These are phyloP conservation scores for Phaeodactylum tricornutum DNA, from an alignment of 108 stramenopile genomes.

Conservation along the genomic window DNA sequence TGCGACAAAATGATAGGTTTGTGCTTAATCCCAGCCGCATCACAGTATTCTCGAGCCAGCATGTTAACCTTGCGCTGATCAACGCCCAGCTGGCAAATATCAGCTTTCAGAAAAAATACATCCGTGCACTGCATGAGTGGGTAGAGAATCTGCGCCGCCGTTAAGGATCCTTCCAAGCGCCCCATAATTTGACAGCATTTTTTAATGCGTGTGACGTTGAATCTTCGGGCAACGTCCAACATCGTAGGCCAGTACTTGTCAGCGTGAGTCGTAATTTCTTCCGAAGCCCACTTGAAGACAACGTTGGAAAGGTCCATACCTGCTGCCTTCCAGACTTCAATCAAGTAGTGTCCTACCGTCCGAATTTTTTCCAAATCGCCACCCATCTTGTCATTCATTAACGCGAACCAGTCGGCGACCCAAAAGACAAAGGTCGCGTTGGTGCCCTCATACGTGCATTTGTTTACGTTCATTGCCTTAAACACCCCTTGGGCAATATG, in stretches of 20 bases:
- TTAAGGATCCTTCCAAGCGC: slow-evolving; percentile 85
- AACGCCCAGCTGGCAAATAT: slow-evolving; percentile 98
- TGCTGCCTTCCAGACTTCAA: slow-evolving; percentile 99
- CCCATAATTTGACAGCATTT: slow-evolving; percentile 99
- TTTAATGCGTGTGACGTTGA: slow-evolving; percentile 90
- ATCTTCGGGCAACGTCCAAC: slow-evolving; percentile 94
- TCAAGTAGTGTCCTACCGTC: slow-evolving; percentile 94
- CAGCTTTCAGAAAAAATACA: slow-evolving; percentile 98
- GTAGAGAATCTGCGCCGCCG: slow-evolving; percentile 95
- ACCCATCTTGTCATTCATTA: slow-evolving; percentile 99
- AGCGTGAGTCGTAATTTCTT: slow-evolving; percentile 94
- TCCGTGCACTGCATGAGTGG: slow-evolving; percentile 99
- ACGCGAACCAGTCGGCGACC: slow-evolving; percentile 99
- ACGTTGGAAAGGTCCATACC: slow-evolving; percentile 98
- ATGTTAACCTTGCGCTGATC: slow-evolving; percentile 99
- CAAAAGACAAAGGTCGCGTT: slow-evolving; percentile 94
- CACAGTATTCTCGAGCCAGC: slow-evolving; percentile 98
- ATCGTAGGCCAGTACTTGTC: slow-evolving; percentile 87
- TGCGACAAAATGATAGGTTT: slow-evolving; percentile 94
- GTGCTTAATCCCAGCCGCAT: slow-evolving; percentile 82
- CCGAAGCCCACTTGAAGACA: slow-evolving; percentile 96
- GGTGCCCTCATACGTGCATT: slow-evolving; percentile 79
- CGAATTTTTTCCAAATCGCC: slow-evolving; percentile 91
- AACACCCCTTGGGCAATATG: slow-evolving; percentile 98
- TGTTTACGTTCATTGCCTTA: slow-evolving; percentile 97